Conservation (phyloP, 2,329 filamentous ascomycete species). For the Macrophomina pseudophaseolina region DNA sequence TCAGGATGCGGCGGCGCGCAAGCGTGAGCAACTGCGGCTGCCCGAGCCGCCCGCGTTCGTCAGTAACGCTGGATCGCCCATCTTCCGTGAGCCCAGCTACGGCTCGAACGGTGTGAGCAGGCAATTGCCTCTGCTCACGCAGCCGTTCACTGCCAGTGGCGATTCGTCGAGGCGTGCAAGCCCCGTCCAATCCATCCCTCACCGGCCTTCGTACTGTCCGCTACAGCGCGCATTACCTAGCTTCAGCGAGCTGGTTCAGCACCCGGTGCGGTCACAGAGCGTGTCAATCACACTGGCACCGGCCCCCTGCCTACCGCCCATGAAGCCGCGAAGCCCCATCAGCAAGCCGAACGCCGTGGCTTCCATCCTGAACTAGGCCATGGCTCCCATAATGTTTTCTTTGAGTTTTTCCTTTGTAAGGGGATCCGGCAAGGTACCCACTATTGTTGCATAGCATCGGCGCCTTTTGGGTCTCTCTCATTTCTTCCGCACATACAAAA, state of each 20-base stretch:
- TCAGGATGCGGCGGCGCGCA: constrained; percentile 28
- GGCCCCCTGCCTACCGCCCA: constrained; percentile 31
- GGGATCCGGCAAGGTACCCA: neutral
- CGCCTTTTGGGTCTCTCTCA: constrained; percentile 6
- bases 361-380: constrained; percentile 19
- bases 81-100: constrained; percentile 26
- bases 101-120: neutral
- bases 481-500: constrained; percentile 16
- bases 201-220: constrained; percentile 29
- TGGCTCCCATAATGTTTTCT: neutral
- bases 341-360: constrained; percentile 24
- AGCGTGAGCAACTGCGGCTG: constrained; percentile 34
- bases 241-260: constrained; percentile 39
- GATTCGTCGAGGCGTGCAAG: constrained; percentile 18
- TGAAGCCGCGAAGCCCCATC: constrained; percentile 14
- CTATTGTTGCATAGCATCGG: constrained; percentile 25
- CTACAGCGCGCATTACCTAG: constrained; percentile 39
- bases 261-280: constrained; percentile 35
- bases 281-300: neutral
- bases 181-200: constrained; percentile 24
- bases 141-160: constrained; percentile 32
- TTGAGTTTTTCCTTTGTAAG: constrained; percentile 5
- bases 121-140: constrained; percentile 35
- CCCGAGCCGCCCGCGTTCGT: constrained; percentile 17
- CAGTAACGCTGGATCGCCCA: constrained; percentile 7